Evolutionary conservation across 495 filamentous ascomycete genomes (phyloP), one percentile per base, ranked within the genome.

Genomic region (Neurospora intermedia): DNA sequence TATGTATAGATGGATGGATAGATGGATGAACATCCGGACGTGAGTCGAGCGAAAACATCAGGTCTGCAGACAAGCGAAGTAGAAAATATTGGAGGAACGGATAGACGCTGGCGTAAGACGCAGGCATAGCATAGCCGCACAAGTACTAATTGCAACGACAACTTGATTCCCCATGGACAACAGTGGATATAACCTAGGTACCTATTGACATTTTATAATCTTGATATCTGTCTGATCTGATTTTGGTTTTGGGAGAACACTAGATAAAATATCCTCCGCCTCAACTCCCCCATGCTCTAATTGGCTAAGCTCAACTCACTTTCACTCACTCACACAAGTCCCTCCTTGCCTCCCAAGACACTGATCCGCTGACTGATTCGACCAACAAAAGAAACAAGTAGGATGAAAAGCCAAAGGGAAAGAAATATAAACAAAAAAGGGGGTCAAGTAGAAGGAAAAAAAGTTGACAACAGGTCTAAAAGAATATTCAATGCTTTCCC

Each of bases 371-470:
- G 40, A 27, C 48, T 35, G 27, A 39, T 38, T 69, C 75, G 72
- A 43, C 35, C 31, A 70, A 45, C 74, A 73, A 73, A 71, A 69
- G 71, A 72, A 78, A 74, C 62, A 71, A 66, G 71, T 54, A 59
- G 69, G 74, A 74, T 72, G 69, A 59, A 70, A 70, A 72, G 76
- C 69, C 74, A 75, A 70, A 71, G 72, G 40, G 74, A 69, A 77
- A 71, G 70, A 69, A 69, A 43, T 20, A 70, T 43, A 43, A 43
- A 15, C 15, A 18, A 18, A 43, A 43, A 42, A 16, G 16, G 42
- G 42, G 42, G 6, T 16, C 6, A 43, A 18, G 42, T 18, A 43
- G 42, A 43, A 43, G 15, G 18, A 16, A 15, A 70, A 48, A 70
- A 48, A 7, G 16, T 15, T 20, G 38, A 73, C 38, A 48, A 72